Percentiles rank a stretch among this genome's conserved stretches.
Conservation (phyloP, 768 basidiomycete species). For the Tylopilus rubrobrunneus region DNA sequence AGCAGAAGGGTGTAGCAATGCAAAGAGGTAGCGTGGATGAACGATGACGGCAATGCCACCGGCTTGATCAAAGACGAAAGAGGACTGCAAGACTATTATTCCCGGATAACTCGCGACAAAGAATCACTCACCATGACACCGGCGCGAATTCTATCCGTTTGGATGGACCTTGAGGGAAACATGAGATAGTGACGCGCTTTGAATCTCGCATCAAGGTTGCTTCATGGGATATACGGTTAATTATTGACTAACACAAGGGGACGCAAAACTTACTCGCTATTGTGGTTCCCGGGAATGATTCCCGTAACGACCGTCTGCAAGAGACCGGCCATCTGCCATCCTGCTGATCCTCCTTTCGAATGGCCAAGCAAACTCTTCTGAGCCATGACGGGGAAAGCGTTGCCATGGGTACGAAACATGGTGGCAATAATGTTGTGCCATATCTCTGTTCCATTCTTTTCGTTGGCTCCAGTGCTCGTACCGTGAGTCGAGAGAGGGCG, state of each 20-base stretch:
- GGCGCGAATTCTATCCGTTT: constrained; percentile 88
- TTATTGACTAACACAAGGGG: not conserved
- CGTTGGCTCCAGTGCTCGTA: constrained; percentile 85
- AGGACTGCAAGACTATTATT: constrained; percentile 50
- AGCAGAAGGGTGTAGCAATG: constrained; percentile 69
- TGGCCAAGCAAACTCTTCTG: constrained; percentile 98
- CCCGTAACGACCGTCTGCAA: constrained; percentile 82
- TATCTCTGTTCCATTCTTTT: constrained; percentile 96
- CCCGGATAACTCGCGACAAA: not conserved
- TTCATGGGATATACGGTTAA: constrained; percentile 25
- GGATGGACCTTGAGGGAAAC: constrained; percentile 96
- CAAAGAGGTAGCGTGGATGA: constrained; percentile 89
- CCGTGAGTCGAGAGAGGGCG: constrained; percentile 89
- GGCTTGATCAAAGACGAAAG: constrained; percentile 98
- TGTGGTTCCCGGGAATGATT: constrained; percentile 91
- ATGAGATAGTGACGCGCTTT: constrained; percentile 85
- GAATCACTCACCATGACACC: constrained; percentile 68
- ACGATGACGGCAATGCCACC: constrained; percentile 88
- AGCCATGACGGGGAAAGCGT: constrained; percentile 95
- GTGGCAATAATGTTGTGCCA: constrained; percentile 95
- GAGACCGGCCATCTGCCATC: constrained; percentile 94
- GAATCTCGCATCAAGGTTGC: constrained; percentile 93
- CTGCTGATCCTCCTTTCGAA: constrained; percentile 98
- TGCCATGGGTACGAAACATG: constrained; percentile 86
- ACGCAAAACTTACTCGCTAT: constrained; percentile 75